A percentile compares a stretch with the other conserved stretches of the same genome.
Conservation (phyloP, 2,329 filamentous ascomycete genomes). For the Macrophomina pseudophaseolina region DNA sequence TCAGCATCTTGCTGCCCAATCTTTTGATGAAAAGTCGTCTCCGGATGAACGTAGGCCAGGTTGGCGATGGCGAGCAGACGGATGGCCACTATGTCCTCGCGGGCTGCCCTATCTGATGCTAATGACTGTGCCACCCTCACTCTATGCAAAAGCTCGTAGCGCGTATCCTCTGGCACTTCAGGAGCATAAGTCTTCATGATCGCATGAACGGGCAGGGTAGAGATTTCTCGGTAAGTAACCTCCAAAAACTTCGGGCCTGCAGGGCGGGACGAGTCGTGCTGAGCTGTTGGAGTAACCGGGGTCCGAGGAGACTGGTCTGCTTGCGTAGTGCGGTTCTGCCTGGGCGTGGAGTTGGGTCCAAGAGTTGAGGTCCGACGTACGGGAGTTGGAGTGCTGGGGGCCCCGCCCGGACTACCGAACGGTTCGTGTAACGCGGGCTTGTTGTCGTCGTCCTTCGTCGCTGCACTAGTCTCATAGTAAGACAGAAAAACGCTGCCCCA, state of each 20-base stretch:
- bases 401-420: slow-evolving; percentile 40
- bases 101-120: slow-evolving; percentile 65
- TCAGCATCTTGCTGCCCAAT: slow-evolving; percentile 87
- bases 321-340: slow-evolving; percentile 52
- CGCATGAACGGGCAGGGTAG: slow-evolving; percentile 47
- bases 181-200: slow-evolving; percentile 49
- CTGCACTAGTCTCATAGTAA: slow-evolving; percentile 68
- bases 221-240: slow-evolving; percentile 59
- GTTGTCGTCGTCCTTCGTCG: slow-evolving; percentile 34
- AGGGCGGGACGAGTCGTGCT: slow-evolving; percentile 29
- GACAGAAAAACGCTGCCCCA: slow-evolving; percentile 81
- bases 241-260: slow-evolving; percentile 58
- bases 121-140: slow-evolving; percentile 84
- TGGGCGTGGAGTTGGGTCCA: slow-evolving; percentile 56
- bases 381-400: slow-evolving; percentile 76
- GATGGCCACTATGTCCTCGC: slow-evolving; percentile 78
- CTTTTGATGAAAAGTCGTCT: slow-evolving; percentile 82
- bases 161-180: slow-evolving; percentile 72
- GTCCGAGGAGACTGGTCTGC: slow-evolving; percentile 59
- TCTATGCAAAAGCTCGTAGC: slow-evolving; percentile 85
- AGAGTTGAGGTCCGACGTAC: slow-evolving; percentile 67
- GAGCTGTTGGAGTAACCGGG: slow-evolving; percentile 44
- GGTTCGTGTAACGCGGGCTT: slow-evolving; percentile 35
- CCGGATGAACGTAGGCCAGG: slow-evolving; percentile 84
- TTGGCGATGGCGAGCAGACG: slow-evolving; percentile 89